Conservation (phyloP, 306 rosid species). For the Corylus avellana region DNA sequence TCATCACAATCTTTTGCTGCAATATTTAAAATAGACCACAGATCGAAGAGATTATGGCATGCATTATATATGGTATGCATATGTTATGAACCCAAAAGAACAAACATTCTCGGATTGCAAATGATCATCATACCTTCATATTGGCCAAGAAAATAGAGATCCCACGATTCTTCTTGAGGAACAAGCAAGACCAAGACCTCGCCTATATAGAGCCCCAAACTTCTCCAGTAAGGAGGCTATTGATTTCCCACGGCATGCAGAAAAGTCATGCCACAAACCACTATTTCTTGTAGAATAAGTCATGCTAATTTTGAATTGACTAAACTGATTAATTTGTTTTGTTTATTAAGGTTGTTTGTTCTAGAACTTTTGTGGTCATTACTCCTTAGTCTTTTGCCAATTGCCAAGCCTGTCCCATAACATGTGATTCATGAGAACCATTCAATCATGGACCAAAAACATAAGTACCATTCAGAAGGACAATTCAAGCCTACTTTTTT, state of each 20-base stretch:
- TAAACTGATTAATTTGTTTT: too few species aligned
- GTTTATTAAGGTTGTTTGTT: too few species aligned
- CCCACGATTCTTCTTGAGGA: not conserved
- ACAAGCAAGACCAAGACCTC: not conserved
- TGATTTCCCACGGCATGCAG: not conserved
- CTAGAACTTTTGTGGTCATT: too few species aligned
- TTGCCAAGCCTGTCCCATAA: too few species aligned
- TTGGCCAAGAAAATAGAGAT: not conserved
- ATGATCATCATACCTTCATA: not conserved
- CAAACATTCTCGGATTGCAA: not conserved
- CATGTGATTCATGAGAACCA: too few species aligned
- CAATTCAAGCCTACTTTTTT: too few species aligned
- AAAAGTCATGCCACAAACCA: too few species aligned
- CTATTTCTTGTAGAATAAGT: too few species aligned
- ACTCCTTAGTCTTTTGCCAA: too few species aligned
- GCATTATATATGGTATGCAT: not conserved
- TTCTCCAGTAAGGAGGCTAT: not conserved
- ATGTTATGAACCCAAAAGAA: not conserved
- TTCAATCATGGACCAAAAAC: too few species aligned
- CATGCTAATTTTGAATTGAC: too few species aligned
- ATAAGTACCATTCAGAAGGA: too few species aligned
- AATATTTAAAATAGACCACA: not conserved
- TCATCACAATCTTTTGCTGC: constrained; percentile 19
- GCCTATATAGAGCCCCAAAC: not conserved
- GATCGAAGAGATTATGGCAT: not conserved